Percentiles rank a stretch among this genome's conserved stretches.
phyloP scores from a whole-genome alignment of 495 filamentous ascomycete genomes.

The Lentithecium fluviatile region DNA sequence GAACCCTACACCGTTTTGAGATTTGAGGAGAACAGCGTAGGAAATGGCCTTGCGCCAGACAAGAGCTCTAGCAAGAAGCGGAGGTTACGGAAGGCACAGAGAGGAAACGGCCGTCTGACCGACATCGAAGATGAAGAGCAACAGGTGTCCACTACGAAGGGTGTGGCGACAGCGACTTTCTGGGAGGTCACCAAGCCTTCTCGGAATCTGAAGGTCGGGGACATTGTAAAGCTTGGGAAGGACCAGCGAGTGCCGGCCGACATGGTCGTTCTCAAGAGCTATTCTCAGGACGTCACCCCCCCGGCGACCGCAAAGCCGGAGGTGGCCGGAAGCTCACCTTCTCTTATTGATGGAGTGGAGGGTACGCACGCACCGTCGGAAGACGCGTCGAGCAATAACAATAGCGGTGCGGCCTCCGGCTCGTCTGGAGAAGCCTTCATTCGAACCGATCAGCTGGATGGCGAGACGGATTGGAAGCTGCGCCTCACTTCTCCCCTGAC shows the following conservation, averaged over 20 bases:
- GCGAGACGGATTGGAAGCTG: constrained; percentile 99
- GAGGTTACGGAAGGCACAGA: constrained; percentile 24
- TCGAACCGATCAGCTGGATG: constrained; percentile 94
- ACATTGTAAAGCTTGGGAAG: constrained; percentile 86
- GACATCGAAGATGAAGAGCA: constrained; percentile 47
- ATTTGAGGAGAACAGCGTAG: constrained; percentile 50
- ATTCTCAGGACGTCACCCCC: constrained; percentile 59
- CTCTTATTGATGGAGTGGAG: constrained; percentile 46
- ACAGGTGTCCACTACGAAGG: constrained; percentile 41
- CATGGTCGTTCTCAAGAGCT: constrained; percentile 86
- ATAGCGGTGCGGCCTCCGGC: constrained; percentile 14
- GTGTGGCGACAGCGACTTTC: constrained; percentile 47
- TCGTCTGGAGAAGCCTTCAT: constrained; percentile 88
- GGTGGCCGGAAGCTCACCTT: constrained; percentile 34
- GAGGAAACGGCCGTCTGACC: constrained; percentile 37
- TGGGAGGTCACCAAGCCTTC: constrained; percentile 74
- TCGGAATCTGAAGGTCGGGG: constrained; percentile 88
- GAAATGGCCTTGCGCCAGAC: constrained; percentile 21
- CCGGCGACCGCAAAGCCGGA: constrained; percentile 36
- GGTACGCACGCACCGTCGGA: neutral
- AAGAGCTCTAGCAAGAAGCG: constrained; percentile 31
- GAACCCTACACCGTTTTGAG: constrained; percentile 81
- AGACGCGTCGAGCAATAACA: neutral
- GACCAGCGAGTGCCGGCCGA: constrained; percentile 92
- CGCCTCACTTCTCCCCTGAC: constrained; percentile 81